Conservation (phyloP, 169 alveolate species). For the Eimeria acervulina region DNA sequence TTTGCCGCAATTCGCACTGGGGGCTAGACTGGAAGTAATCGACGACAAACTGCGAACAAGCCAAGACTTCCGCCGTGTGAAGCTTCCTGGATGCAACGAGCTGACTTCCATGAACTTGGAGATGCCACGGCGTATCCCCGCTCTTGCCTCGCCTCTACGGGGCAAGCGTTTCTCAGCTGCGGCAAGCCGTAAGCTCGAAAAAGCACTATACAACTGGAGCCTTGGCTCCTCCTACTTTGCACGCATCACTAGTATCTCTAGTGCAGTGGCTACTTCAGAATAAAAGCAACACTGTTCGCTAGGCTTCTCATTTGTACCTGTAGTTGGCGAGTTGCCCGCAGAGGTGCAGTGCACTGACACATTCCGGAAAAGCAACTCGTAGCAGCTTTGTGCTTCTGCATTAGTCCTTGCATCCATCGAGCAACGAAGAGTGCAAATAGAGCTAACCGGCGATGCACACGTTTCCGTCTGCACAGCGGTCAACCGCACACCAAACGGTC, state of each 20-base stretch:
- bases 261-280: neutral
- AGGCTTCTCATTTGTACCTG: constrained; percentile 8
- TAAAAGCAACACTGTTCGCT: neutral
- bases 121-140: constrained; percentile 42
- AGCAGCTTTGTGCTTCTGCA: constrained; percentile 27
- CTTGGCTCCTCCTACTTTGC: neutral
- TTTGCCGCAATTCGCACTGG: constrained; percentile 16
- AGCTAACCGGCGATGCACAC: constrained; percentile 62
- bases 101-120: constrained; percentile 71
- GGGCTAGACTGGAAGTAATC: constrained; percentile 16
- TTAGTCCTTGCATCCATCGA: constrained; percentile 66
- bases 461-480: constrained; percentile 73
- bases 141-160: neutral
- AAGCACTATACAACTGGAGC: neutral
- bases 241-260: neutral
- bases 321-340: constrained; percentile 57
- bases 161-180: constrained; percentile 32
- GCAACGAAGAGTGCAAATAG: constrained; percentile 33
- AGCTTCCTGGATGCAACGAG: constrained; percentile 33
- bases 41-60: constrained; percentile 40
- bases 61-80: constrained; percentile 49
- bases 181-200: constrained; percentile 27
- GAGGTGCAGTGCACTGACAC: constrained; percentile 67
- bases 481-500: constrained; percentile 71
- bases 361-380: constrained; percentile 33